These are phyloP conservation scores for Lindgomyces ingoldianus DNA, from an alignment of 495 filamentous ascomycete genomes.

Conservation along the genomic window DNA sequence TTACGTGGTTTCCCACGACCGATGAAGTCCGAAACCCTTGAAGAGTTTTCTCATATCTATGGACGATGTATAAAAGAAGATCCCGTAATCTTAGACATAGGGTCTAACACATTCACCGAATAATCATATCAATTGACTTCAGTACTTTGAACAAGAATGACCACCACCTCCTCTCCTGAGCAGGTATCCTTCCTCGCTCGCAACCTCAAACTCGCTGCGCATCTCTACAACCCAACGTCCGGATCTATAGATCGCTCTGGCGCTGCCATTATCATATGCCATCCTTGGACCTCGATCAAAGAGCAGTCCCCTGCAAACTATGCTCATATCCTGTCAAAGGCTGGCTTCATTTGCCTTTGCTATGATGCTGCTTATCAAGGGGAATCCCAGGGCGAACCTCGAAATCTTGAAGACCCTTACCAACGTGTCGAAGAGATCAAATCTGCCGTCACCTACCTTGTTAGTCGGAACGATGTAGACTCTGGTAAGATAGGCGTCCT, in stretches of 20 bases:
- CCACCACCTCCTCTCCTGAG: no score
- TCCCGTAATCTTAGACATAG: no score
- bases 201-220: neutral
- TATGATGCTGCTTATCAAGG: constrained; percentile 50
- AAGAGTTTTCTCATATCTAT: no score
- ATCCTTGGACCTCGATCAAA: constrained; percentile 47
- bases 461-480: constrained; percentile 41
- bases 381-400: constrained; percentile 44
- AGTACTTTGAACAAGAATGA: no score
- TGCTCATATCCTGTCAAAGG: constrained; percentile 39
- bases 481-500: constrained; percentile 45
- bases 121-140: no score
- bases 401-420: constrained; percentile 45
- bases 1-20: no score
- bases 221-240: neutral
- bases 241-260: constrained; percentile 31
- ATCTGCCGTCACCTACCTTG: constrained; percentile 46
- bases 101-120: no score
- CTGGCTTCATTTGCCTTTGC: constrained; percentile 44
- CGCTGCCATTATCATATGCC: constrained; percentile 45
- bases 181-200: neutral
- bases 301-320: constrained; percentile 47
- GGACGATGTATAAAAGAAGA: no score
- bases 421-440: constrained; percentile 48
- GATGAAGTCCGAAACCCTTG: no score